These are phyloP conservation scores for Plasmopara muralis DNA, from an alignment of 352 stramenopile genomes.

Conservation along the genomic window DNA sequence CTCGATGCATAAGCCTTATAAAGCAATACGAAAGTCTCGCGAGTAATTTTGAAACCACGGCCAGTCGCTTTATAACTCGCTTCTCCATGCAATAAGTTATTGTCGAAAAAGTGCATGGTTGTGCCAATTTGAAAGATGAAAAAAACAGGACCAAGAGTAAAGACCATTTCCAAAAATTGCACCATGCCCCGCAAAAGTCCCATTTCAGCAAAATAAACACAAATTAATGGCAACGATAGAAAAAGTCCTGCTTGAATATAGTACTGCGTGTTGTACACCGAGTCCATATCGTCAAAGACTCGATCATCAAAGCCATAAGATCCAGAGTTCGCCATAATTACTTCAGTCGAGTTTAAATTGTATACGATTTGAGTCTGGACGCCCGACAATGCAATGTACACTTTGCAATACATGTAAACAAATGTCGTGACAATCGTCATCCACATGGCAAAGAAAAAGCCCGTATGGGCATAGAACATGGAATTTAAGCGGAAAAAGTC, in stretches of 20 bases:
- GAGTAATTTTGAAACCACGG: constrained; percentile 79
- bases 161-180: constrained; percentile 73
- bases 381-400: constrained; percentile 69
- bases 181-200: constrained; percentile 58
- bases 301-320: constrained; percentile 48
- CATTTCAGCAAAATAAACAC: constrained; percentile 77
- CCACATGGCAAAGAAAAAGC: constrained; percentile 83
- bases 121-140: constrained; percentile 81
- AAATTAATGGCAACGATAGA: constrained; percentile 69
- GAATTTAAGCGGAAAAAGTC: constrained; percentile 84
- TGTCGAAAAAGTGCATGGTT: constrained; percentile 84
- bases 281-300: constrained; percentile 51
- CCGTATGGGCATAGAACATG: constrained; percentile 85
- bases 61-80: constrained; percentile 78
- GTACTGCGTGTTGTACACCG: constrained; percentile 79
- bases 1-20: constrained; percentile 72
- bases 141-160: constrained; percentile 62
- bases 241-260: constrained; percentile 81
- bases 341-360: constrained; percentile 64
- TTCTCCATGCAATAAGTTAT: constrained; percentile 73
- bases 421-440: constrained; percentile 86
- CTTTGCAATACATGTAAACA: constrained; percentile 83
- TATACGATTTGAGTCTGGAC: constrained; percentile 67
- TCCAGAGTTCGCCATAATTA: constrained; percentile 57
- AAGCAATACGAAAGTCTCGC: constrained; percentile 73